Evolutionary conservation across 1,284 basidiomycete species (phyloP), one percentile per base, ranked within the genome.

Genomic region (Pyrrhoderma noxium): DNA sequence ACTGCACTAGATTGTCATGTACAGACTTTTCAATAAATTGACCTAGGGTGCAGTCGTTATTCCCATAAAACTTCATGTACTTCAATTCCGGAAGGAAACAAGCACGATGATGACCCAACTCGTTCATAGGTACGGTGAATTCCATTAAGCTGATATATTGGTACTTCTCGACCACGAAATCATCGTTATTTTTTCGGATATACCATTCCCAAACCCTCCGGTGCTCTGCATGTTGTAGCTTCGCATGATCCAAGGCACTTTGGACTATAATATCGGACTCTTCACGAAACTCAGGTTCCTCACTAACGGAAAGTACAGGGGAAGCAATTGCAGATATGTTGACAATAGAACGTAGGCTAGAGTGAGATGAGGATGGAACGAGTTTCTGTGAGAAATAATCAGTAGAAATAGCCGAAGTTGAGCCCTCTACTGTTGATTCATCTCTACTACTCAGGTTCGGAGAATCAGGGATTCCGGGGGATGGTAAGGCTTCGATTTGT

Each of bases 181-280:
- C 85, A 60, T 92, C 89, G 3, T 72, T 65, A 65, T 92, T 87
- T 67, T 89, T 84, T 46, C 85, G 78, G 11, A 89, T 69, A 62
- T 95, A 95, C 85, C 89, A 93, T 61, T 92, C 85, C 91, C 93
- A 97, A 16, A 93, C 79, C 44, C 85, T 82, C 38, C 89, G 77
- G 58, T 91, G 85, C 60, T 93, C 89, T 53, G 85, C 81, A 56
- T 94, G 88, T 53, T 84, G 81, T 70, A 82, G 85, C 63, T 87
- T 83, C 31, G 88, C 71, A 39, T 82, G 74, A 38, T 76, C 77
- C 43, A 89, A 76, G 18, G 74, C 75, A 61, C 88, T 90, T 64
- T 89, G 83, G 23, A 82, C 67, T 3, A 74, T 67, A 49, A 94
- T 89, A 57, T 86, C 79, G 16, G 70, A 65, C 1, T 64, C 62